Base-by-base conservation (phyloP, 306 rosid genomes). In the Adenanthera pavonina region DNA sequence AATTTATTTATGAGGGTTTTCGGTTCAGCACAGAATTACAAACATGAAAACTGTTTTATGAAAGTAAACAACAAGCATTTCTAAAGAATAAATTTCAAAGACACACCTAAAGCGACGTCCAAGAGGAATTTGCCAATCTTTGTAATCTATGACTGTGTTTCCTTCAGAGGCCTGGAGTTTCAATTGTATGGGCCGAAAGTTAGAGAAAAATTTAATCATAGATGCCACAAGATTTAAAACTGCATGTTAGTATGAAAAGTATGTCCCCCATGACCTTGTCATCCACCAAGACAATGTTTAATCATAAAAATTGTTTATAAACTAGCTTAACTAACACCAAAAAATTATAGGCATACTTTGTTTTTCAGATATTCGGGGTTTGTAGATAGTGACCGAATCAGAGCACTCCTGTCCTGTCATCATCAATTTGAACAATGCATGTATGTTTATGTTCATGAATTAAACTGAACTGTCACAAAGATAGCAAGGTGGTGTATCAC, bases 81-180 rank as follows among this genome's bases (percentile, higher is more conserved):
- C 76, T 66, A 19, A 66, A 77, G 75, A 68, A 19, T 79, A 76
- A 16, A 14, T 75, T 84, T 48, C 8, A 38, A 76, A 81, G 77
- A 80, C 90, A 66, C 72, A 95, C 97, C 99, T 91, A 80, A 95
- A 95, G 72, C 97, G 95, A 78, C 99, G 97, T 72, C 99, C 99
- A 44, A 95, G 97, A 47, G 99, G 99, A 84, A 95, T 84, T 88
- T 95, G 97, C 99, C 95, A 93, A 77, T 95, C 99, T 90, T 91
- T 95, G 87, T 91, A 95, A 86, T 95, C 99, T 85, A 95, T 89
- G 78, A 93, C 95, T 86, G 64, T 12, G 86, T 87, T 89, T 81
- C 79, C 89, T 85, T 91, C 80, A 82, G 99, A 89, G 72, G 94
- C 95, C 99, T 93, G 88, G 53, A 90, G 84, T 36, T 77, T 82